Evolutionary conservation across 225 moss, liverwort and hornwort species (phyloP).

Genomic region (Climacium dendroides): DNA sequence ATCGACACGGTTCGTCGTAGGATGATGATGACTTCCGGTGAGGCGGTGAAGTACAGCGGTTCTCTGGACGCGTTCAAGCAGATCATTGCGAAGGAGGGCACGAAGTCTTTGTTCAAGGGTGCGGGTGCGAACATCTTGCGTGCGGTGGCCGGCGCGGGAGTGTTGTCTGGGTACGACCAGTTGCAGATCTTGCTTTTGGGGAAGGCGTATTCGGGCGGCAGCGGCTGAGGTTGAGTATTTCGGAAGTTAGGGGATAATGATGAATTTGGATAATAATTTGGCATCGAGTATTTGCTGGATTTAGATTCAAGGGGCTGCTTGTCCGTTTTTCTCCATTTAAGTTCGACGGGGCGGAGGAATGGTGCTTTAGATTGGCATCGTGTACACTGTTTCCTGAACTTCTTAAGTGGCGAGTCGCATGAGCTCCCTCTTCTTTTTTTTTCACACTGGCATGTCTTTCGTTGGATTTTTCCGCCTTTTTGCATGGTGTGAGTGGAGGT

Average conservation of each 20-base stretch:
- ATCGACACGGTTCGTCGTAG: constrained; percentile 11
- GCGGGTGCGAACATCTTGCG: constrained; percentile 53
- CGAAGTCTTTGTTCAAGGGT: constrained; percentile 21
- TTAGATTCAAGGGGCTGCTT: background rate
- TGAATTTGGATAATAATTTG: background rate
- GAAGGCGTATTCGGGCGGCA: constrained; percentile 12
- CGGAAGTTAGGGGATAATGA: constrained; percentile 4
- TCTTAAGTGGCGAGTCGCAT: background rate
- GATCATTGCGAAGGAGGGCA: constrained; percentile 12
- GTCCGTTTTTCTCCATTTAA: background rate
- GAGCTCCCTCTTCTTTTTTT: background rate
- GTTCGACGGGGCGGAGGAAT: background rate
- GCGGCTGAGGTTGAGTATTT: constrained; percentile 14
- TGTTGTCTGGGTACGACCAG: constrained; percentile 32
- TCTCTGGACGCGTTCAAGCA: constrained; percentile 34
- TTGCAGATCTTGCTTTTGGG: constrained; percentile 21
- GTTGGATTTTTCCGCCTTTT: accelerated
- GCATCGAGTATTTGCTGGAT: background rate
- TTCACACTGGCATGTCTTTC: background rate
- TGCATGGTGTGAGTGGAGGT: background rate
- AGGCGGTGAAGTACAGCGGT: constrained; percentile 29
- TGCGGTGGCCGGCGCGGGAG: constrained; percentile 47
- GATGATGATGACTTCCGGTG: constrained; percentile 20
- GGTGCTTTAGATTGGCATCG: background rate
- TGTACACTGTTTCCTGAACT: background rate